Evolutionary conservation across 1,284 basidiomycete species (phyloP).

Genomic region (Clitocybe nebularis): DNA sequence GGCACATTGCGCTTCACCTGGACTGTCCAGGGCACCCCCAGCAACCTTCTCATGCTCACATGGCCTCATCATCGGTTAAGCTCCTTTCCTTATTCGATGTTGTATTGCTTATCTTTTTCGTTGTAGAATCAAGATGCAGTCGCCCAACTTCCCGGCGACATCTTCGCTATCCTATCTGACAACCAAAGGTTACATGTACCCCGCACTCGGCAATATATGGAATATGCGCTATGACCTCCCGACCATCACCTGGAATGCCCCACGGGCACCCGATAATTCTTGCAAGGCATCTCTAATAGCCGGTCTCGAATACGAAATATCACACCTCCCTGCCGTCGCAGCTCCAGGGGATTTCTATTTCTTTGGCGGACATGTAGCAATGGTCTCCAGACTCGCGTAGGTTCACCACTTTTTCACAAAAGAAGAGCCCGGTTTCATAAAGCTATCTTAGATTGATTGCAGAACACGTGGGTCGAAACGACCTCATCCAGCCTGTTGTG

Average conservation of each 20-base stretch:
- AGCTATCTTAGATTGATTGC: slow-evolving; percentile 25
- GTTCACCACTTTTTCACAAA: slow-evolving; percentile 6
- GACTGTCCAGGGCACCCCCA: slow-evolving; percentile 25
- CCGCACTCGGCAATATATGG: slow-evolving; percentile 28
- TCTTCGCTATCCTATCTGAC: slow-evolving; percentile 28
- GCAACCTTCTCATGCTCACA: slow-evolving; percentile 27
- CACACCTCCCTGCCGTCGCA: slow-evolving; percentile 22
- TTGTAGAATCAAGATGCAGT: slow-evolving; percentile 20
- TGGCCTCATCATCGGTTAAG: slow-evolving; percentile 32
- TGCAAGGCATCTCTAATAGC: slow-evolving; percentile 24
- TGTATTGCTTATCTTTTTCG: neutral
- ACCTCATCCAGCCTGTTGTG: slow-evolving; percentile 25
- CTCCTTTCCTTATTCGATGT: neutral
- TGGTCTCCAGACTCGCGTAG: slow-evolving; percentile 27
- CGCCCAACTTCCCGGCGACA: slow-evolving; percentile 22
- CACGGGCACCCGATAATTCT: slow-evolving; percentile 26
- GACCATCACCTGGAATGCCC: slow-evolving; percentile 28
- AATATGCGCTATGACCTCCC: slow-evolving; percentile 26
- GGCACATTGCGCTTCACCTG: slow-evolving; percentile 29
- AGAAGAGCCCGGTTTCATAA: slow-evolving; percentile 1
- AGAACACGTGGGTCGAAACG: slow-evolving; percentile 26
- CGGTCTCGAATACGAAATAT: slow-evolving; percentile 30
- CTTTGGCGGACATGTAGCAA: slow-evolving; percentile 27
- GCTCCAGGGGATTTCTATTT: slow-evolving; percentile 30
- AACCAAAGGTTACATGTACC: slow-evolving; percentile 33